A percentile compares a stretch with the other conserved stretches of the same genome.
Evolutionary conservation across 1,284 basidiomycete species (phyloP).

Genomic region (Cryptococcus sp.): DNA sequence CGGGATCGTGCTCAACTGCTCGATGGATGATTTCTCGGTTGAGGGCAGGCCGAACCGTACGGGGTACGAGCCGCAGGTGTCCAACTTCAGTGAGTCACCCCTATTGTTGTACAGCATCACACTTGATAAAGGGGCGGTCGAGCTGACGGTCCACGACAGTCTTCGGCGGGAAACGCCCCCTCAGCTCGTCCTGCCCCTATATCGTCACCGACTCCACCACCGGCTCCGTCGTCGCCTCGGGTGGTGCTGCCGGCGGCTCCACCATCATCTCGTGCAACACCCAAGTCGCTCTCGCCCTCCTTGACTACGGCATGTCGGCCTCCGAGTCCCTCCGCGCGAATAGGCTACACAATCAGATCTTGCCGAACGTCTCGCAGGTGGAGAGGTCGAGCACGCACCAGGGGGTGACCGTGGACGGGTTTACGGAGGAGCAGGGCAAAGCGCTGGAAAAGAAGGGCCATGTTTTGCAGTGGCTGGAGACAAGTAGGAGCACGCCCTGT

Average conservation of each 20-base stretch:
- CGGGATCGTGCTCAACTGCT: slow-evolving; percentile 46
- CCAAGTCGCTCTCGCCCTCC: slow-evolving; percentile 35
- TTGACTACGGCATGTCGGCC: slow-evolving; percentile 32
- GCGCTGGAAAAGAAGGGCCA: slow-evolving; percentile 31
- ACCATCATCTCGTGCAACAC: slow-evolving; percentile 44
- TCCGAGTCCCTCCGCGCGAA: slow-evolving; percentile 28
- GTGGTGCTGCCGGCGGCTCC: slow-evolving; percentile 43
- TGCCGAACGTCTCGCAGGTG: slow-evolving; percentile 31
- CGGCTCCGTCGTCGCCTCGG: slow-evolving; percentile 24
- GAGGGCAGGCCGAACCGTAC: slow-evolving; percentile 35
- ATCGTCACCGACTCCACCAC: slow-evolving; percentile 27
- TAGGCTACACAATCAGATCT: slow-evolving; percentile 44
- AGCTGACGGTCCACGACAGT: slow-evolving; percentile 15
- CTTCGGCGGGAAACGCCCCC: slow-evolving; percentile 34
- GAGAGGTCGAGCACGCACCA: slow-evolving; percentile 22
- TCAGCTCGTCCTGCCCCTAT: slow-evolving; percentile 43
- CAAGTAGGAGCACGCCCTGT: slow-evolving; percentile 28
- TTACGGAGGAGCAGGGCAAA: slow-evolving; percentile 19
- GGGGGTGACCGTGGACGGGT: slow-evolving; percentile 24
- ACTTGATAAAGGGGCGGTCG: neutral
- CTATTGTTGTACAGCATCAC: too few relatives aligned
- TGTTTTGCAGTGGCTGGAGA: slow-evolving; percentile 26
- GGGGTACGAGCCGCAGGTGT: slow-evolving; percentile 38
- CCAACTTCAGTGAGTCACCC: slow-evolving; percentile 37
- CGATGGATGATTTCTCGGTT: slow-evolving; percentile 46